Evolutionary conservation across 164 flowering plant genomes (phyloP).

Genomic region (Protea cynaroides): DNA sequence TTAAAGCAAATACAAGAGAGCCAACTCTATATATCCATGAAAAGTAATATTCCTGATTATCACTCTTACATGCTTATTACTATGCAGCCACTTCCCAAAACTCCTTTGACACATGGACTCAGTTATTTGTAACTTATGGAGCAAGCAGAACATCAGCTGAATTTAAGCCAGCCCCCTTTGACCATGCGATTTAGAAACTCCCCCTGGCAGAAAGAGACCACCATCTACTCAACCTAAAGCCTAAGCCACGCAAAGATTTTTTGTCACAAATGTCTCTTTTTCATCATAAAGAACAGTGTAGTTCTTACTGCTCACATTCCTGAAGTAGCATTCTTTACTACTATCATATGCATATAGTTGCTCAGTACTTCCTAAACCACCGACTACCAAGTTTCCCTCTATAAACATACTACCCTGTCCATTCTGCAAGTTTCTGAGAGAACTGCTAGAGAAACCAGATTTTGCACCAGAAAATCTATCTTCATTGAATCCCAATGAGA

Average conservation of each 20-base stretch:
- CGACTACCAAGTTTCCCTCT: constrained; percentile 42
- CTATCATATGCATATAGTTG: constrained; percentile 46
- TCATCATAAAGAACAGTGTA: constrained; percentile 63
- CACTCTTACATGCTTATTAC: neutral
- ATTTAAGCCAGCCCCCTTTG: constrained; percentile 4
- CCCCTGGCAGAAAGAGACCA: constrained; percentile 14
- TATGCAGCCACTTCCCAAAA: neutral
- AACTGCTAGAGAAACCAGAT: constrained; percentile 17
- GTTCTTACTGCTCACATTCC: constrained; percentile 77
- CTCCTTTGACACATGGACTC: neutral
- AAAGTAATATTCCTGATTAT: neutral
- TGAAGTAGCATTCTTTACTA: constrained; percentile 51
- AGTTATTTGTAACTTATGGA: neutral
- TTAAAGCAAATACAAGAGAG: neutral
- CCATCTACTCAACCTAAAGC: constrained; percentile 7
- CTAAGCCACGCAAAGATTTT: constrained; percentile 1
- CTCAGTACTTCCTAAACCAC: constrained; percentile 60
- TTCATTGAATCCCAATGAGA: constrained; percentile 52
- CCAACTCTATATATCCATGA: neutral
- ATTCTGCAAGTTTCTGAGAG: constrained; percentile 48
- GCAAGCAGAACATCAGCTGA: neutral
- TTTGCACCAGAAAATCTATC: constrained; percentile 10
- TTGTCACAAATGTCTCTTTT: constrained; percentile 25
- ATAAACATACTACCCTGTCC: constrained; percentile 59
- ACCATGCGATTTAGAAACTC: constrained; percentile 11